Base-by-base conservation (phyloP, 1,284 basidiomycete genomes). In the Peniophora sp. region DNA sequence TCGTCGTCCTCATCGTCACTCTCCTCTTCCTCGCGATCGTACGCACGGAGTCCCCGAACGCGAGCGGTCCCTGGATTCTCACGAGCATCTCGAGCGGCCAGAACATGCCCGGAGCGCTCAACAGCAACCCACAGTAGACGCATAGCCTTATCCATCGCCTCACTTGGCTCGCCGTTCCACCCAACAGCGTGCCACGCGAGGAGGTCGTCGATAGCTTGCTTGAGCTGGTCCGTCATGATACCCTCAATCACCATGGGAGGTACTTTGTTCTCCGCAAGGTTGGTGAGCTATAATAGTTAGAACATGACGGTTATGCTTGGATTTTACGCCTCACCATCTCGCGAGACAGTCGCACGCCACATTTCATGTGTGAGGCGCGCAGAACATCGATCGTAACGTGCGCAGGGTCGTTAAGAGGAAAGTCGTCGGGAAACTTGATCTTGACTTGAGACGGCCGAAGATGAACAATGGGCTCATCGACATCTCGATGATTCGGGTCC, bases 181-280 rank as follows among this genome's bases (percentile, higher is more conserved):
- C 24, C 47, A 1, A 67, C 38, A n/a, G 5, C n/a, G 38, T 41
- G n/a, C 64, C 66, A 71, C 3, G 25, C 48, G 1, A 67, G 56
- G 9, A 73, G 53, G 1, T 50, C 53, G 11, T 61, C 56, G 0
- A 69, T 59, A 1, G 52, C 52, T 14, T 60, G 53, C 0, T 56
- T 27, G 20, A 71, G 38, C 5, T 45, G 35, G 2, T 51, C 24
- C 22, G 50, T 46, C 46, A 72, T 59, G 11, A 75, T 58, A 1
- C 57, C 39, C 3, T 51, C 32, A 49, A 76, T 68, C 6, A 64
- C 55, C 0, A 50, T 16, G 10, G 52, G 47, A 0, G 65, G 61
- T 1, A 76, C 73, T 1, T 70, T 70, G 55, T 75, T 75, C 56
- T 74, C 67, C 9, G 69, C 65, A n/a, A 76, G 63, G 55, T 73